These are phyloP conservation scores for Flaveria sonorensis DNA, from an alignment of 129 eudicot genomes.

Conservation along the genomic window DNA sequence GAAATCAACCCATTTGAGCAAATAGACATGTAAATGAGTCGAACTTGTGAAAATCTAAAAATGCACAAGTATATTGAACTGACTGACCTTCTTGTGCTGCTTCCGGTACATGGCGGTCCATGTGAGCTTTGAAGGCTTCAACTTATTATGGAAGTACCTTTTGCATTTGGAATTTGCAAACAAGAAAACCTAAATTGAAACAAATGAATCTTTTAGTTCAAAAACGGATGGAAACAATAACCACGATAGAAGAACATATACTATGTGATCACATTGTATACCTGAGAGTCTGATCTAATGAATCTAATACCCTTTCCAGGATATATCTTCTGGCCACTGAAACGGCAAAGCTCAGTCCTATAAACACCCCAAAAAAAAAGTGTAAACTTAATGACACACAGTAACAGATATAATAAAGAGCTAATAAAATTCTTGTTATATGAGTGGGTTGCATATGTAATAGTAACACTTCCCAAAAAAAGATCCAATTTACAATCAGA, in stretches of 20 bases:
- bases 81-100: slow-evolving; percentile 51
- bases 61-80: background rate
- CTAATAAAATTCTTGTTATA: background rate
- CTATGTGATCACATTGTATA: slow-evolving; percentile 3
- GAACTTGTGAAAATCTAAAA: background rate
- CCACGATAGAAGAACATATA: background rate
- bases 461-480: background rate
- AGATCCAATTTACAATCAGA: background rate
- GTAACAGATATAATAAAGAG: background rate
- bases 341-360: slow-evolving; percentile 83
- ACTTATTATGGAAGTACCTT: slow-evolving; percentile 51
- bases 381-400: background rate
- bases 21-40: background rate
- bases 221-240: background rate
- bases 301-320: slow-evolving; percentile 83
- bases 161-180: slow-evolving; percentile 55
- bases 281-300: slow-evolving; percentile 77
- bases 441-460: background rate
- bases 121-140: slow-evolving; percentile 59
- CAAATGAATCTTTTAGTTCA: background rate
- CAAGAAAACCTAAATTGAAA: slow-evolving; percentile 42
- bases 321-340: slow-evolving; percentile 79
- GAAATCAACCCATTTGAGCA: background rate
- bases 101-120: slow-evolving; percentile 63
- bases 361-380: background rate